Percentiles rank a stretch among this genome's conserved stretches.
phyloP scores from a whole-genome alignment of 2,329 filamentous ascomycete species.

The Fusarium papillatum region DNA sequence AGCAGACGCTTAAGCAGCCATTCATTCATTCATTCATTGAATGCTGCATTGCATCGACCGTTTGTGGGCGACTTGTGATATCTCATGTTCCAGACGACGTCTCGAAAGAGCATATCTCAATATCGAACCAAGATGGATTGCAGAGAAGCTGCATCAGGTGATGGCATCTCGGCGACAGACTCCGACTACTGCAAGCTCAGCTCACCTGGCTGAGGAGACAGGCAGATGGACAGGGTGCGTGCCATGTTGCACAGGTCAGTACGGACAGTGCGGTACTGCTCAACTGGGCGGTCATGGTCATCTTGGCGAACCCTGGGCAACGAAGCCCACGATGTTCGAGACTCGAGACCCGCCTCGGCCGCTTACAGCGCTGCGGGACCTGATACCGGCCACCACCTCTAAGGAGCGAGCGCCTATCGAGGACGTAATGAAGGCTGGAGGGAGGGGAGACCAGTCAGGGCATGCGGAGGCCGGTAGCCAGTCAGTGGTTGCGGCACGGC shows the following conservation, averaged over 20 bases:
- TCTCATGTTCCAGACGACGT: conserved; percentile 1
- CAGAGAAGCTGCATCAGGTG: conserved; percentile 19
- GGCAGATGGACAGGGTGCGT: not conserved
- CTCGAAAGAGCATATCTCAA: not conserved
- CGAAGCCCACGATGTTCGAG: conserved; percentile 34
- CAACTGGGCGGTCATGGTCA: conserved; percentile 6
- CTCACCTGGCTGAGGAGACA: not conserved
- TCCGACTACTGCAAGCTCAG: not conserved
- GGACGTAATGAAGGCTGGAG: conserved; percentile 5
- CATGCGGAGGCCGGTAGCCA: not conserved
- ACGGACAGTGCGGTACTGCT: conserved; percentile 17
- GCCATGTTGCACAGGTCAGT: conserved; percentile 26
- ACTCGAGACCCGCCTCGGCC: conserved; percentile 35
- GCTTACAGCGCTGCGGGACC: conserved; percentile 21
- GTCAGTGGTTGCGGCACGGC: conserved; percentile 29
- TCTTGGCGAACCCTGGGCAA: conserved; percentile 35
- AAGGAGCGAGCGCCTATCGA: not conserved
- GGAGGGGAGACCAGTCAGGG: not conserved
- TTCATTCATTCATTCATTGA: conserved; percentile 10
- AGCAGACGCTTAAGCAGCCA: not conserved
- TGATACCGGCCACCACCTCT: conserved; percentile 24
- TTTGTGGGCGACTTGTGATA: not conserved
- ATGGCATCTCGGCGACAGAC: conserved; percentile 7
- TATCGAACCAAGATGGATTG: conserved; percentile 3
- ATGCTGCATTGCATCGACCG: conserved; percentile 15